These are phyloP conservation scores for Lunularia cruciata DNA, from an alignment of 225 moss, liverwort and hornwort species.

Conservation along the genomic window DNA sequence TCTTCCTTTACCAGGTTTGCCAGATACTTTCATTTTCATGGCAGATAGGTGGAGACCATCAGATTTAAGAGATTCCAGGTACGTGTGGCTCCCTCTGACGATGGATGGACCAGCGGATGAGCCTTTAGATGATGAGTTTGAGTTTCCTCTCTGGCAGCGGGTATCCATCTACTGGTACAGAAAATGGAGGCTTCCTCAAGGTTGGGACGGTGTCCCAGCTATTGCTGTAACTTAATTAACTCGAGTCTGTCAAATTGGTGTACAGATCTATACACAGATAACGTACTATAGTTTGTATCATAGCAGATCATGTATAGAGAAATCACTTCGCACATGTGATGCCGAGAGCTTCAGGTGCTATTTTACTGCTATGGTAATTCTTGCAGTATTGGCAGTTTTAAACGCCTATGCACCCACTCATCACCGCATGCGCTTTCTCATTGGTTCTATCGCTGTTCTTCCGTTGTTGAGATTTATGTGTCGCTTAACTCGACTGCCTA, in stretches of 20 bases:
- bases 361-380: slow-evolving; percentile 1
- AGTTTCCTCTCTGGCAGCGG: slow-evolving; percentile 72
- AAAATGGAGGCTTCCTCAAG: slow-evolving; percentile 72
- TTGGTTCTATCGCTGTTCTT: no score
- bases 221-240: slow-evolving; percentile 18
- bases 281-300: slow-evolving; percentile 13
- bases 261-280: slow-evolving; percentile 6
- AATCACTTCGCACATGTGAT: background rate
- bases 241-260: background rate
- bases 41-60: slow-evolving; percentile 92
- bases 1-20: slow-evolving; percentile 76
- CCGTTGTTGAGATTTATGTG: no score
- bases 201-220: slow-evolving; percentile 48
- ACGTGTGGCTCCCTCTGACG: slow-evolving; percentile 80
- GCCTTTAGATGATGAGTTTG: slow-evolving; percentile 59
- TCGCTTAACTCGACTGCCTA: no score
- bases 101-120: slow-evolving; percentile 78
- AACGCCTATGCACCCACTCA: no score
- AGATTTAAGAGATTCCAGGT: slow-evolving; percentile 83
- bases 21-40: slow-evolving; percentile 76
- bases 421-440: no score
- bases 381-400: no score
- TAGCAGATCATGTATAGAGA: slow-evolving; percentile 8
- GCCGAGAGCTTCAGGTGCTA: background rate
- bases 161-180: slow-evolving; percentile 75